These are phyloP conservation scores for Cutaneotrichosporon spelunceum DNA, from an alignment of 1,284 basidiomycete species.

Conservation along the genomic window DNA sequence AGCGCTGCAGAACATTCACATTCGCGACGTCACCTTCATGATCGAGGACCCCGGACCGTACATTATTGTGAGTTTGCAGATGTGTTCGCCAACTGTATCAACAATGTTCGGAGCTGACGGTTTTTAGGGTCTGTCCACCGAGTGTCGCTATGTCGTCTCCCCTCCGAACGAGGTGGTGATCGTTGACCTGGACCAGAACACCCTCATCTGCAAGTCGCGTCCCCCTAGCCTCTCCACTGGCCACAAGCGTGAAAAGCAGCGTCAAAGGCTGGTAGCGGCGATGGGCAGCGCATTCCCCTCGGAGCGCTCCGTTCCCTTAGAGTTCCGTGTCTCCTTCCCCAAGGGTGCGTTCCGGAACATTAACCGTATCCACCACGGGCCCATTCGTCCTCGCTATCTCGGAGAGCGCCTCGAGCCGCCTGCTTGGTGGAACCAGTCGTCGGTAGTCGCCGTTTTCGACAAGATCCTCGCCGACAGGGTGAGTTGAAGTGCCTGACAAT, in stretches of 20 bases:
- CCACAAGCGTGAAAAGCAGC: conserved; percentile 77
- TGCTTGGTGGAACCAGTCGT: conserved; percentile 86
- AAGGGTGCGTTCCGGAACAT: conserved; percentile 61
- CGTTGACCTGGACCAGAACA: conserved; percentile 71
- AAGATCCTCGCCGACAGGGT: conserved; percentile 81
- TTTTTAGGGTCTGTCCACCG: conserved; percentile 73
- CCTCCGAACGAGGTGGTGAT: conserved; percentile 78
- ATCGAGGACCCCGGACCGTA: conserved; percentile 68
- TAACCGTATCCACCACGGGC: conserved; percentile 36
- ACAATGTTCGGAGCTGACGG: conserved; percentile 6
- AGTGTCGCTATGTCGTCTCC: conserved; percentile 73
- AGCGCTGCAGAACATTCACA: conserved; percentile 77
- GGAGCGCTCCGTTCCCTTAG: conserved; percentile 52
- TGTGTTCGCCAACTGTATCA: too few species aligned
- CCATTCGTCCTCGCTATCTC: conserved; percentile 34
- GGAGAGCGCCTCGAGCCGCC: conserved; percentile 69
- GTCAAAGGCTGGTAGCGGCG: conserved; percentile 69
- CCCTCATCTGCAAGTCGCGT: conserved; percentile 68
- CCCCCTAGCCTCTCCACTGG: conserved; percentile 75
- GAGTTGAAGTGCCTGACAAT: conserved; percentile 29
- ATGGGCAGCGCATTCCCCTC: conserved; percentile 22
- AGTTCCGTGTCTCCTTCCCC: conserved; percentile 94
- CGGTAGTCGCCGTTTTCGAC: conserved; percentile 85
- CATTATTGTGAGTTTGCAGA: conserved; percentile 60
- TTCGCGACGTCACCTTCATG: conserved; percentile 51